A percentile compares a stretch with the other conserved stretches of the same genome.
Conservation (phyloP, 1,284 basidiomycete species). For the Ustilago curta region DNA sequence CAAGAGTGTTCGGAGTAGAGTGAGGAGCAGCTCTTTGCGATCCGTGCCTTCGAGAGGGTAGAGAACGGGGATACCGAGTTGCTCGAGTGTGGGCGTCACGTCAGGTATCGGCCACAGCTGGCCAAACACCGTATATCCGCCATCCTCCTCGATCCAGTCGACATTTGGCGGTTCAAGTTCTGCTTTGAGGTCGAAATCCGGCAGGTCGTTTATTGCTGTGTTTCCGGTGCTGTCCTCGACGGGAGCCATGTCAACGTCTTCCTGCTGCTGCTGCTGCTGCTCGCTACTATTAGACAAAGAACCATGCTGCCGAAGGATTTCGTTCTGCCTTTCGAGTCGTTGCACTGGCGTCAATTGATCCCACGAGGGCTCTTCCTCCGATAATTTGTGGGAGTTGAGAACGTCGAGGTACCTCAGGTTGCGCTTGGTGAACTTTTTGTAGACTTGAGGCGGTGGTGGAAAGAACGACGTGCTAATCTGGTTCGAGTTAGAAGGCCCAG, state of each 20-base stretch:
- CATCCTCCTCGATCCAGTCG: conserved; percentile 67
- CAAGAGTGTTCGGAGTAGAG: conserved; percentile 68
- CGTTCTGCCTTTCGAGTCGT: conserved; percentile 32
- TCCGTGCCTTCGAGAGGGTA: conserved; percentile 44
- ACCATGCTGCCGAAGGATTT: conserved; percentile 20
- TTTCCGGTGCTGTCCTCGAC: background rate
- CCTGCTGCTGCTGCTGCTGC: conserved; percentile 7
- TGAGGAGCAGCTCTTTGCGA: conserved; percentile 40
- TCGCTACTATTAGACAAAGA: background rate
- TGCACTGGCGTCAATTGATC: conserved; percentile 18
- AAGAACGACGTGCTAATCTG: conserved; percentile 60
- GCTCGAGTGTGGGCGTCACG: conserved; percentile 52
- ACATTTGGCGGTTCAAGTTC: conserved; percentile 56
- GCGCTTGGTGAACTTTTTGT: conserved; percentile 53
- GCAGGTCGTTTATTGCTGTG: conserved; percentile 11
- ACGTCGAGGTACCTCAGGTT: conserved; percentile 49
- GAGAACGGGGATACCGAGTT: conserved; percentile 59
- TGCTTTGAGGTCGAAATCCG: conserved; percentile 54
- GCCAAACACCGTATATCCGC: conserved; percentile 64
- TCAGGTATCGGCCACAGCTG: conserved; percentile 66
- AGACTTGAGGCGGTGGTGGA: conserved; percentile 60
- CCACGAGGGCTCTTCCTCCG: conserved; percentile 33
- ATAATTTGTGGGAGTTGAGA: conserved; percentile 32
- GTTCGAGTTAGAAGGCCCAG: conserved; percentile 29
- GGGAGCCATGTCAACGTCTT: conserved; percentile 18